phyloP scores from a whole-genome alignment of 305 asterid species.

The Fraxinus albicans region DNA sequence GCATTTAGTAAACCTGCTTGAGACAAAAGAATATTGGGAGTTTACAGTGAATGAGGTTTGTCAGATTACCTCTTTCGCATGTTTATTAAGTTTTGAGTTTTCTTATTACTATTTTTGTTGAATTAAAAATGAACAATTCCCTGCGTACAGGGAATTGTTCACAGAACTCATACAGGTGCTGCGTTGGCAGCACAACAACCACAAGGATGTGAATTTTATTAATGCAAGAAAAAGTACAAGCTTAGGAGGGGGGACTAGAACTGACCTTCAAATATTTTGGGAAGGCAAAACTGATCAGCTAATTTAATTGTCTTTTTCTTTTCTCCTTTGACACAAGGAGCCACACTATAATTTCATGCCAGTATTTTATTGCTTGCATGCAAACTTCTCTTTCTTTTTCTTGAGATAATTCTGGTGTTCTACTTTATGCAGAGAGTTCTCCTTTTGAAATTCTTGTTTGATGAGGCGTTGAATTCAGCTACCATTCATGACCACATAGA shows the following conservation, averaged over 20 bases:
- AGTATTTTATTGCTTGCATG: slow-evolving; percentile 9
- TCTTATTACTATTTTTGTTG: too few relatives aligned
- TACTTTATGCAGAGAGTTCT: slow-evolving; percentile 68
- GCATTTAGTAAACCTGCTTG: slow-evolving; percentile 63
- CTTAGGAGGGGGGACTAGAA: background rate
- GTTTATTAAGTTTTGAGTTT: slow-evolving; percentile 3
- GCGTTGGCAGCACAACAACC: background rate
- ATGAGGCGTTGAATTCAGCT: slow-evolving; percentile 71
- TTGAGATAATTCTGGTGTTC: slow-evolving; percentile 16
- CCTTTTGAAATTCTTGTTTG: slow-evolving; percentile 84
- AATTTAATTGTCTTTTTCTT: background rate
- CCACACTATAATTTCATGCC: background rate
- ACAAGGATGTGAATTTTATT: background rate
- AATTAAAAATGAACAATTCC: background rate
- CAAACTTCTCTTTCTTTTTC: slow-evolving; percentile 9
- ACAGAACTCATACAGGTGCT: background rate
- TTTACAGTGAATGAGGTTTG: slow-evolving; percentile 78
- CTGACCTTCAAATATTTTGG: background rate
- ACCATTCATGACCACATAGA: slow-evolving; percentile 73
- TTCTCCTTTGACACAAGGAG: background rate
- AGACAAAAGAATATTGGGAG: slow-evolving; percentile 78
- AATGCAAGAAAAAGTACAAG: background rate
- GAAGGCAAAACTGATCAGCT: background rate
- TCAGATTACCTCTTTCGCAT: slow-evolving; percentile 19
- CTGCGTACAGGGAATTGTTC: background rate